Evolutionary conservation across 768 basidiomycete genomes (phyloP).

Genomic region (Pulveroboletus frians): DNA sequence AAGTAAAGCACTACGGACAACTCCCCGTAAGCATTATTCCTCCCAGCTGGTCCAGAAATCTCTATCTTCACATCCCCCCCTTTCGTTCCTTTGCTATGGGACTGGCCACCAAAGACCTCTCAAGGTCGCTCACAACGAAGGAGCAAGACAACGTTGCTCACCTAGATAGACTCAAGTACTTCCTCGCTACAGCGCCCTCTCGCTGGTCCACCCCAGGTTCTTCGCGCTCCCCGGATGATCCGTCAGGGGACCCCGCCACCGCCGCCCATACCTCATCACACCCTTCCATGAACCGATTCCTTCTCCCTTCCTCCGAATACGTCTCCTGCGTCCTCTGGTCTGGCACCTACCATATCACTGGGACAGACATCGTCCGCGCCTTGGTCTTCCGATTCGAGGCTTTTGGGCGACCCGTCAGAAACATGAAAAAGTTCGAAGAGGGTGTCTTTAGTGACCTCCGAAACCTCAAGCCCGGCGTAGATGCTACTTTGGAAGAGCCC

Average conservation of each 20-base stretch:
- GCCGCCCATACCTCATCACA: constrained; percentile 51
- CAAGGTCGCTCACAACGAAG: constrained; percentile 50
- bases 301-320: constrained; percentile 80
- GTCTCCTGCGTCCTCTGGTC: constrained; percentile 92
- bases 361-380: constrained; percentile 94
- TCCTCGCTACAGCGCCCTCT: constrained; percentile 79
- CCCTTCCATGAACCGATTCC: constrained; percentile 79
- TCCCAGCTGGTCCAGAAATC: constrained; percentile 2
- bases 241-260: constrained; percentile 17
- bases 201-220: constrained; percentile 51
- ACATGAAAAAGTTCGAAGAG: constrained; percentile 97
- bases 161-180: constrained; percentile 81
- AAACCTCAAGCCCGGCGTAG: constrained; percentile 89
- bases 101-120: constrained; percentile 24
- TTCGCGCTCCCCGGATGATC: constrained; percentile 22
- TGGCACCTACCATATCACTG: constrained; percentile 89
- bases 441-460: constrained; percentile 91
- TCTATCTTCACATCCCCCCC: constrained; percentile 5
- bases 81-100: constrained; percentile 24
- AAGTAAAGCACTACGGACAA: constrained; percentile 11
- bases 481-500: constrained; percentile 93
- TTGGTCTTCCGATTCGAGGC: constrained; percentile 93
- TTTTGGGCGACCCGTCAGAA: constrained; percentile 84
- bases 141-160: constrained; percentile 71
- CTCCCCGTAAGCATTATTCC: constrained; percentile 13